These are phyloP conservation scores for Biscogniauxia sp. DNA, from an alignment of 2,329 filamentous ascomycete genomes.

Conservation along the genomic window DNA sequence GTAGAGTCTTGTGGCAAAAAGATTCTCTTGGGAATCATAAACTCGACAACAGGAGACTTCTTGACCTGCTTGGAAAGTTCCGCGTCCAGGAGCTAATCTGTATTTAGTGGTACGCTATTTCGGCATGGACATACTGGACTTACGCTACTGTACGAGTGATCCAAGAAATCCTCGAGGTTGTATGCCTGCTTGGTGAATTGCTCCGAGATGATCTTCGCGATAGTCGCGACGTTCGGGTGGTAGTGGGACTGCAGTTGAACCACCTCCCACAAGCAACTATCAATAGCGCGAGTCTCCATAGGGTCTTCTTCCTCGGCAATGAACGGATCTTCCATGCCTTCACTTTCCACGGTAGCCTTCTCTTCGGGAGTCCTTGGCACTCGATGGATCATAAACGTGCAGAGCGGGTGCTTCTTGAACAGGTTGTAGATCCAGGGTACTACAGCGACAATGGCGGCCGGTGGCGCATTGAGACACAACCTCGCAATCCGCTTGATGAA, in stretches of 20 bases:
- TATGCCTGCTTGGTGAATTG: slow-evolving; percentile 97
- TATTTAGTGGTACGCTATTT: slow-evolving; percentile 31
- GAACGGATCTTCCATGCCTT: slow-evolving; percentile 71
- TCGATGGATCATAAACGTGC: slow-evolving; percentile 95
- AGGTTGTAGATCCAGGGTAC: slow-evolving; percentile 96
- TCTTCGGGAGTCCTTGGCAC: slow-evolving; percentile 57
- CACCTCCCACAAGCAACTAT: slow-evolving; percentile 93
- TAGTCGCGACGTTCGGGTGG: slow-evolving; percentile 92
- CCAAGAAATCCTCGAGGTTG: slow-evolving; percentile 94
- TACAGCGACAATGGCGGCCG: slow-evolving; percentile 82
- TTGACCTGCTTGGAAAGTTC: slow-evolving; percentile 82
- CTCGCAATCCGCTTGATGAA: slow-evolving; percentile 93
- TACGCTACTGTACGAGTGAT: slow-evolving; percentile 85
- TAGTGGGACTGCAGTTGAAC: slow-evolving; percentile 90
- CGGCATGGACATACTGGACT: slow-evolving; percentile 34
- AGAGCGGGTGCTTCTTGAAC: slow-evolving; percentile 82
- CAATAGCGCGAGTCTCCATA: slow-evolving; percentile 80
- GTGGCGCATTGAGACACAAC: slow-evolving; percentile 82
- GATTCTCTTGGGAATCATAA: slow-evolving; percentile 86
- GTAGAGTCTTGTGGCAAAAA: slow-evolving; percentile 55
- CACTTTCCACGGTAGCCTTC: slow-evolving; percentile 57
- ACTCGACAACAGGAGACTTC: slow-evolving; percentile 86
- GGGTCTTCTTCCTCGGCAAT: slow-evolving; percentile 73
- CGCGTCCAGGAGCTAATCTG: slow-evolving; percentile 69
- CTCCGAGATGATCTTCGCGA: slow-evolving; percentile 90